These are phyloP conservation scores for Potentilla sterilis DNA, from an alignment of 306 rosid species.

Conservation along the genomic window DNA sequence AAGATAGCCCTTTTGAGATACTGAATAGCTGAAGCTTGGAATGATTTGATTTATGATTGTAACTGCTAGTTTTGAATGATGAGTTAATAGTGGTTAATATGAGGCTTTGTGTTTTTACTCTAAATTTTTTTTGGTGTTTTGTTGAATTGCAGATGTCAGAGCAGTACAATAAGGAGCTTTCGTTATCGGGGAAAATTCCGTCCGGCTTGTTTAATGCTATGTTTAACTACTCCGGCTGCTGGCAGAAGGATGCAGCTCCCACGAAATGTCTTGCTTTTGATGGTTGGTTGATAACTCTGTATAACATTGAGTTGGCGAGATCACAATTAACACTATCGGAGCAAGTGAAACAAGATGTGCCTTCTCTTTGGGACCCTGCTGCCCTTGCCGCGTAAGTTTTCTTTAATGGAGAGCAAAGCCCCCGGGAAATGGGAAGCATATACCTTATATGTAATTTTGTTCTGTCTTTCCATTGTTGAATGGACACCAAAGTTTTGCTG, in stretches of 20 bases:
- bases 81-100: not conserved
- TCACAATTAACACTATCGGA: conserved; percentile 54
- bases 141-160: conserved; percentile 72
- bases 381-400: conserved; percentile 75
- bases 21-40: not conserved
- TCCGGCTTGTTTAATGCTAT: conserved; percentile 66
- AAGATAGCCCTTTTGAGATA: not conserved
- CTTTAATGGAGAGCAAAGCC: not conserved
- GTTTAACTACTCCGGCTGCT: conserved; percentile 64
- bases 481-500: not conserved
- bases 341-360: conserved; percentile 61
- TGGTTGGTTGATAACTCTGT: conserved; percentile 75
- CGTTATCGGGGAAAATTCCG: conserved; percentile 77
- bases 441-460: not conserved
- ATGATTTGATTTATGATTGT: not conserved
- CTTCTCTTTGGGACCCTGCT: conserved; percentile 77
- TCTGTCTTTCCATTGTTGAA: not conserved
- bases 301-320: conserved; percentile 62
- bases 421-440: not conserved
- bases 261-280: conserved; percentile 64
- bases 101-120: not conserved
- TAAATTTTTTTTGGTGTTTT: not conserved
- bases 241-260: conserved; percentile 74
- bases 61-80: too few species aligned
- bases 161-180: conserved; percentile 59